Percentiles rank a stretch among this genome's conserved stretches.
Conservation (phyloP, 345 rosid genomes). For the Gossypium rotundifolium region DNA sequence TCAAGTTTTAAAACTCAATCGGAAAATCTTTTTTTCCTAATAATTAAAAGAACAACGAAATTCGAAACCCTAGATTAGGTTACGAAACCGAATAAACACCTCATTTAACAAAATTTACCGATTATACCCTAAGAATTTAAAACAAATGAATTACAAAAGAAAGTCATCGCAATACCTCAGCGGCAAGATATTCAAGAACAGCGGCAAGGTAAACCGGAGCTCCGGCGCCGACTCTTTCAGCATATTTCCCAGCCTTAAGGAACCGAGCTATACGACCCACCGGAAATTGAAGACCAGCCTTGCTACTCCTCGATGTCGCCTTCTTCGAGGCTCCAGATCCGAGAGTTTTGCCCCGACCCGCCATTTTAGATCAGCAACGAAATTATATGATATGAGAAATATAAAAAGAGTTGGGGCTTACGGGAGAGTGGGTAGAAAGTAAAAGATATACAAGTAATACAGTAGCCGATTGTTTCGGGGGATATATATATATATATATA, state of each 20-base stretch:
- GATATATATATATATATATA: conserved; percentile 35
- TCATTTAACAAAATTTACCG: background rate
- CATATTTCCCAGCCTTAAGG: no score
- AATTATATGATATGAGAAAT: background rate
- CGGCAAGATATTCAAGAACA: conserved; percentile 49
- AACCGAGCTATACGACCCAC: no score
- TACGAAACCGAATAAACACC: background rate
- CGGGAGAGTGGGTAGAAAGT: background rate
- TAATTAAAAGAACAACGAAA: background rate
- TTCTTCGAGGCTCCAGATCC: conserved; percentile 81
- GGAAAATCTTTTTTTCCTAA: no score
- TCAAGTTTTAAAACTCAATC: background rate
- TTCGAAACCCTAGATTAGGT: conserved; percentile 23
- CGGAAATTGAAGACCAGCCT: conserved; percentile 63
- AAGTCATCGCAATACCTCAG: conserved; percentile 44
- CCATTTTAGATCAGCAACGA: conserved; percentile 34
- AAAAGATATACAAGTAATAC: background rate
- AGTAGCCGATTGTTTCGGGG: background rate
- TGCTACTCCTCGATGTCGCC: conserved; percentile 94
- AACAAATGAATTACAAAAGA: background rate
- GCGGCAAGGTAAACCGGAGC: no score
- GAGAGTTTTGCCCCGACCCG: conserved; percentile 83
- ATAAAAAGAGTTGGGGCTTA: no score
- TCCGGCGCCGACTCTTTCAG: no score
- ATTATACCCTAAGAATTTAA: background rate